phyloP scores from a whole-genome alignment of 257 asterid species.

The Capsicum chinense region DNA sequence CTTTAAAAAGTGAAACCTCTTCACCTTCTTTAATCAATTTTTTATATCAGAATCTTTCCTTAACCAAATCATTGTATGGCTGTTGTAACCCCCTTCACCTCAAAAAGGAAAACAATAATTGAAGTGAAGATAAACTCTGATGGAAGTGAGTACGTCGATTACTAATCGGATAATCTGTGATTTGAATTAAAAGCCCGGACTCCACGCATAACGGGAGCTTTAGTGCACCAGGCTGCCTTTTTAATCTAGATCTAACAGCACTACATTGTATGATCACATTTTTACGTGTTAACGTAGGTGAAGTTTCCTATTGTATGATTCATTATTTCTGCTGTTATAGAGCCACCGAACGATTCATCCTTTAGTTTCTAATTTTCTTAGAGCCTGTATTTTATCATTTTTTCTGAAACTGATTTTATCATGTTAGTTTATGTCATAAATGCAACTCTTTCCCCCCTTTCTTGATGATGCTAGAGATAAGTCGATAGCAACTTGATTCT shows the following conservation, averaged over 20 bases:
- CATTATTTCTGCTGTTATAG: background rate
- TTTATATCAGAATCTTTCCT: background rate
- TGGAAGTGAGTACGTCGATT: background rate
- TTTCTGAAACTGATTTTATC: background rate
- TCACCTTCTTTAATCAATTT: background rate
- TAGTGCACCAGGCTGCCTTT: no score
- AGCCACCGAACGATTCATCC: background rate
- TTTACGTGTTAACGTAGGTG: background rate
- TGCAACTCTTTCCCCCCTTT: background rate
- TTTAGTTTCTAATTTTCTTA: background rate
- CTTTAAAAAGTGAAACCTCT: background rate
- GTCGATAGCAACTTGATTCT: constrained; percentile 2
- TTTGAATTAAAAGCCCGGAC: background rate
- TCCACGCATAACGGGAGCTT: no score
- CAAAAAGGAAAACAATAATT: background rate
- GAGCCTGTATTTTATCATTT: background rate
- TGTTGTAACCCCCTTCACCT: background rate
- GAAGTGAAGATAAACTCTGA: background rate
- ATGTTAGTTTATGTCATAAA: background rate
- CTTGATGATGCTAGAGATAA: background rate
- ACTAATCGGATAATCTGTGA: background rate
- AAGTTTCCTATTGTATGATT: constrained; percentile 5
- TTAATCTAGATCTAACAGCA: background rate
- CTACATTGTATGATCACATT: background rate
- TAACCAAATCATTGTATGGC: background rate